Base-by-base conservation (phyloP, 805 yeast species). In the Kodamaea neixiangensis region DNA sequence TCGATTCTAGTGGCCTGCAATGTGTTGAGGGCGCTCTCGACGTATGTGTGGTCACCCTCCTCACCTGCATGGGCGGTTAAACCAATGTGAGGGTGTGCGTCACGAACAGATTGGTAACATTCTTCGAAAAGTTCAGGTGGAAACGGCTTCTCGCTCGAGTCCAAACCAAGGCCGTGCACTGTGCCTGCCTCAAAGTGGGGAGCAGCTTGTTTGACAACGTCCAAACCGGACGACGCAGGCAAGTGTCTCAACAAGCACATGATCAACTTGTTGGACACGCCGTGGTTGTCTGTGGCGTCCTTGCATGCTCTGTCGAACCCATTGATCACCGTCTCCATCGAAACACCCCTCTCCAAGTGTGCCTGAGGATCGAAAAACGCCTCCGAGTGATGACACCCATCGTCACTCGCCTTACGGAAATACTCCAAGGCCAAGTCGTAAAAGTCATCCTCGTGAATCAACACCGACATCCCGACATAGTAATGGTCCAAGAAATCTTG, bases 41-140 rank as follows among this genome's bases (percentile, higher is more conserved):
- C 87, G 57, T 73, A 87, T n/a, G 81, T 77, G 39, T 89, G 83
- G 55, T 86, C 89, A 48, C 93, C 96, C 72, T 89, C 96, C 69
- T 89, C 96, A 60, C 96, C 96, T 2, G 94, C 96, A 62, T 89
- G 96, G 2, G 96, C 93, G 34, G 96, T 89, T 49, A 86, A 73
- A 37, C 82, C 78, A 49, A 85, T 77, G 19, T 79, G 69, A 19
- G 85, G 81, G 60, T 74, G 79, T 39, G 72, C 62, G 19, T 72
- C 69, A 49, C 72, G 73, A 6, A 87, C 77, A 17, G 64, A 60
- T 7, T 67, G 58, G 64, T 84, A 89, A 64, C 90, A 84, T 45
- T 85, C 87, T 11, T 69, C 70, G 61, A 87, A 89, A 45, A 85
- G 62, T 46, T 79, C 75, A 9, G 96, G 93, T 13, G 92, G 93